These are phyloP conservation scores for Lavandula angustifolia DNA, from an alignment of 257 asterid genomes.

Conservation along the genomic window DNA sequence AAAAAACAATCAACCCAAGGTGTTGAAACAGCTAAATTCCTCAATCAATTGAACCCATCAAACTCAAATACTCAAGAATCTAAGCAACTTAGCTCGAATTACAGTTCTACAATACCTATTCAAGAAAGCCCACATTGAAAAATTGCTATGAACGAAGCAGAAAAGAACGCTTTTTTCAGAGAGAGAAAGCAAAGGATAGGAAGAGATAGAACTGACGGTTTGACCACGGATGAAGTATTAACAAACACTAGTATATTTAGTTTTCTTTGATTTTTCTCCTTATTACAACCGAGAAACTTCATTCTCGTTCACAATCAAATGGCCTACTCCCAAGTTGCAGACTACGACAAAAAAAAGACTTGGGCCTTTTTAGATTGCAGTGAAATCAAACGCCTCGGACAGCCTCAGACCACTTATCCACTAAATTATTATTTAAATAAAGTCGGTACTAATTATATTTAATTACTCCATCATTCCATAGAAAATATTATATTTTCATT, in stretches of 20 bases:
- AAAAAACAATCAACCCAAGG: not conserved
- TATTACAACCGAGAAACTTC: not conserved
- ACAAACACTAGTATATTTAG: no score
- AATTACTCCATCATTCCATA: no score
- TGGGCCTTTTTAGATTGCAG: not conserved
- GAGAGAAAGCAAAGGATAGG: constrained; percentile 1
- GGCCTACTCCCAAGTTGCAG: not conserved
- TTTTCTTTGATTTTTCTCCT: not conserved
- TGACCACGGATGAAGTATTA: not conserved
- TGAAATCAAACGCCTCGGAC: not conserved
- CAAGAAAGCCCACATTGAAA: constrained; percentile 2
- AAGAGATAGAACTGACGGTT: constrained; percentile 1
- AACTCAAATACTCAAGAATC: constrained; percentile 17
- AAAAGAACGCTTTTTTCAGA: not conserved
- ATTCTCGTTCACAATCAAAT: not conserved
- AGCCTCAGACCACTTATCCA: not conserved
- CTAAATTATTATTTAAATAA: no score
- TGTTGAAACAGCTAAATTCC: not conserved
- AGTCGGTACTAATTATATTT: no score
- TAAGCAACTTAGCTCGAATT: not conserved
- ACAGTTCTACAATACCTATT: not conserved
- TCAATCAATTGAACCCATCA: constrained; percentile 9
- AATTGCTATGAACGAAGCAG: not conserved
- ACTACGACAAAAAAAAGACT: not conserved
- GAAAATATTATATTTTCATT: no score